phyloP scores from a whole-genome alignment of 495 filamentous ascomycete genomes.

The Tuber brumale region DNA sequence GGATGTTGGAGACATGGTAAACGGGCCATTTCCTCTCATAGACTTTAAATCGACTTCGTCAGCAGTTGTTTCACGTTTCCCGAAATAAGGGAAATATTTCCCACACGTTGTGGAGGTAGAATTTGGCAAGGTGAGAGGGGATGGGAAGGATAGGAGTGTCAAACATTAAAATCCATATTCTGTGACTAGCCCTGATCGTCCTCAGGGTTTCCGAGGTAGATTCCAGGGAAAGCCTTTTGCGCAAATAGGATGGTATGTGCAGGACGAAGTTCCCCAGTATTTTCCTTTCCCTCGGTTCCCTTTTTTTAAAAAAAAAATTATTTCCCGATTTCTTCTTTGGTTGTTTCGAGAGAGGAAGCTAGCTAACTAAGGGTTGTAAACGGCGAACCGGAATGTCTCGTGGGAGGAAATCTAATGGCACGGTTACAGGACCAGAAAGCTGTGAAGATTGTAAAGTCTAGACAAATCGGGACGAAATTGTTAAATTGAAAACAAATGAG shows the following conservation, averaged over 20 bases:
- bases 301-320: background rate
- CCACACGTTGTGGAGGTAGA: conserved; percentile 5
- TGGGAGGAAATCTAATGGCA: background rate
- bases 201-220: background rate
- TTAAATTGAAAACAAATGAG: conserved; percentile 1
- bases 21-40: conserved; percentile 37
- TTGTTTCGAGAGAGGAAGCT: background rate
- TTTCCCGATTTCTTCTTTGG: background rate
- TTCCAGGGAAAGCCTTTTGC: conserved; percentile 2
- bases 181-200: conserved; percentile 1
- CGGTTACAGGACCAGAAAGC: background rate
- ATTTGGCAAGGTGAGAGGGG: background rate
- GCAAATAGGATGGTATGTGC: background rate
- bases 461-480: background rate
- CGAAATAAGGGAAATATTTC: conserved; percentile 4
- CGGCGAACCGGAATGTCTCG: background rate
- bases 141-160: background rate
- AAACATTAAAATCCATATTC: background rate
- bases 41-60: background rate
- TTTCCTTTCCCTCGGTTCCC: background rate
- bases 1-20: conserved; percentile 36
- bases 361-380: background rate
- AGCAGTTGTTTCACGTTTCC: conserved; percentile 1
- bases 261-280: background rate
- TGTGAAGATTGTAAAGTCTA: background rate